These are phyloP conservation scores for Cercospora sp. DNA, from an alignment of 2,329 filamentous ascomycete species.

Conservation along the genomic window DNA sequence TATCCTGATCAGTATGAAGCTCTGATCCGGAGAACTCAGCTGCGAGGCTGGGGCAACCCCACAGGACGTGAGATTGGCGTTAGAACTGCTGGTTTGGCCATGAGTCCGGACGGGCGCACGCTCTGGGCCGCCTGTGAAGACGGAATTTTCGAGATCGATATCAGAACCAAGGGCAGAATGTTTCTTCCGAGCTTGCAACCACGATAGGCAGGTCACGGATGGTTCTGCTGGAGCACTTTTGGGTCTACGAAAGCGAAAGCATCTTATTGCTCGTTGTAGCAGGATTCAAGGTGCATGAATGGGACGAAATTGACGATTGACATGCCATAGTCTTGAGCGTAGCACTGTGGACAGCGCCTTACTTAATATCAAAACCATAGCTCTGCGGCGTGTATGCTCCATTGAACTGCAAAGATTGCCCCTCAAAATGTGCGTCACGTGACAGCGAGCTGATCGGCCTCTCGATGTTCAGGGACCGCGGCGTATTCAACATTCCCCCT, in stretches of 20 bases:
- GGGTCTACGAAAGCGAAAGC: neutral
- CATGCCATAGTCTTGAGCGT: neutral
- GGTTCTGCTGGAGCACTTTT: neutral
- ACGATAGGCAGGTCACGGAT: constrained; percentile 13
- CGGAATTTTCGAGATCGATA: constrained; percentile 72
- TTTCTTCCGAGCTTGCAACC: constrained; percentile 43
- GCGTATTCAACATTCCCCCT: constrained; percentile 2
- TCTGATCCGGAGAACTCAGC: constrained; percentile 22
- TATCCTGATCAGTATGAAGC: constrained; percentile 33
- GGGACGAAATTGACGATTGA: neutral
- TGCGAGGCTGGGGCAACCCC: constrained; percentile 18
- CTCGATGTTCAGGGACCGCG: neutral
- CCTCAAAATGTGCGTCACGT: neutral
- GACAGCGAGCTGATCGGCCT: neutral
- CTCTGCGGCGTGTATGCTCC: neutral
- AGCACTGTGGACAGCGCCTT: neutral
- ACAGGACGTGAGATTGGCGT: constrained; percentile 40
- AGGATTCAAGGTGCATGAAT: neutral
- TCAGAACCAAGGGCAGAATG: constrained; percentile 64
- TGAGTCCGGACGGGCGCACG: constrained; percentile 50
- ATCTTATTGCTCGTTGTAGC: neutral
- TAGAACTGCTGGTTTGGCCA: constrained; percentile 50
- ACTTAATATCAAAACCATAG: neutral
- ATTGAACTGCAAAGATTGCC: neutral
- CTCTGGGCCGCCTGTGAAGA: constrained; percentile 59